These are phyloP conservation scores for Ceratobasidium papillatum DNA, from an alignment of 1,284 basidiomycete genomes.

Conservation along the genomic window DNA sequence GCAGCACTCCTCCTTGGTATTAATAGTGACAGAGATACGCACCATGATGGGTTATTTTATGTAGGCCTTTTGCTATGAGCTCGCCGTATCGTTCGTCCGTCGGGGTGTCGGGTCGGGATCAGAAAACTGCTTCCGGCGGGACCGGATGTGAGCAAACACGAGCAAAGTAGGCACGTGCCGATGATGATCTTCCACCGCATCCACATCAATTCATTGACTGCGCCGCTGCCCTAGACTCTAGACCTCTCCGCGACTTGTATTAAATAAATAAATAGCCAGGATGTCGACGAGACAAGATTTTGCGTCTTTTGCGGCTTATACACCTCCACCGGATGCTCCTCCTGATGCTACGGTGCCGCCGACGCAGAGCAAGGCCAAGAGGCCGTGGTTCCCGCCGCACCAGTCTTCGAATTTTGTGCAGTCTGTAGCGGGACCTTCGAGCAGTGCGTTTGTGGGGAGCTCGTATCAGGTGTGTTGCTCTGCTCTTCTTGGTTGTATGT, in stretches of 20 bases:
- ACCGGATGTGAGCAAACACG: neutral
- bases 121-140: slow-evolving; percentile 29
- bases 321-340: slow-evolving; percentile 68
- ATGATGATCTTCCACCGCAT: slow-evolving; percentile 27
- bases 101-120: slow-evolving; percentile 1
- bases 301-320: slow-evolving; percentile 52
- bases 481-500: neutral
- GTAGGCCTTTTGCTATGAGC: slow-evolving; percentile 43
- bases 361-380: slow-evolving; percentile 52
- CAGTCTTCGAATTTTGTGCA: slow-evolving; percentile 48
- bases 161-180: neutral
- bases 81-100: slow-evolving; percentile 40
- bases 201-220: slow-evolving; percentile 10
- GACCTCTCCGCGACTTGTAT: neutral
- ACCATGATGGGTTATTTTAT: slow-evolving; percentile 43
- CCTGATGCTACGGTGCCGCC: slow-evolving; percentile 46
- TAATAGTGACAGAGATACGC: slow-evolving; percentile 11
- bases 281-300: slow-evolving; percentile 35
- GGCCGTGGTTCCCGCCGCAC: slow-evolving; percentile 68
- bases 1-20: neutral
- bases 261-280: neutral
- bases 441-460: slow-evolving; percentile 46
- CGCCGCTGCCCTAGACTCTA: slow-evolving; percentile 6
- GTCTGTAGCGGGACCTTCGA: slow-evolving; percentile 15
- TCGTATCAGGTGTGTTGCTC: slow-evolving; percentile 66